Evolutionary conservation across 352 stramenopile genomes (phyloP), one percentile per base, ranked within the genome.

Genomic region (Globisporangium canariense): DNA sequence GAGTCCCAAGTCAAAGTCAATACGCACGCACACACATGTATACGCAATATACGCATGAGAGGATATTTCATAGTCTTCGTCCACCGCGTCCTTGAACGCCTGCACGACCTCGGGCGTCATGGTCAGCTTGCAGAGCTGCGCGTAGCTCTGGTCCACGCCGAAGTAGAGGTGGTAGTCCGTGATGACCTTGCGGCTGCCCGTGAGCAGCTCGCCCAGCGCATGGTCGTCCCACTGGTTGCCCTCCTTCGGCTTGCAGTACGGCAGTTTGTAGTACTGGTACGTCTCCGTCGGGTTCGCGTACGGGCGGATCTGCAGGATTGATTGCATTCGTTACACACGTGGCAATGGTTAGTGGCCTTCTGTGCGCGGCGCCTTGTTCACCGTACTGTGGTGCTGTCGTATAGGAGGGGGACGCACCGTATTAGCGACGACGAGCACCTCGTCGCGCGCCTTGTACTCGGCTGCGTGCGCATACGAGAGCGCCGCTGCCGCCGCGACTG

Each of bases 231-330:
- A 90, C 64, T 96, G 79, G 30, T n/a, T n/a, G 40, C 77, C 74
- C 67, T 93, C 82, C 57, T 88, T 89, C 9, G 81, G 79, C 61
- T 93, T 88, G 73, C 97, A 99, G 82, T 97, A 99, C 30, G 97
- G 97, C 47, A 99, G 79, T 53, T 93, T 98, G 79, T 99, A 99
- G 79, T 99, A 99, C 72, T 97, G 89, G 75, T 99, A 99, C 56
- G 96, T 99, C 75, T 99, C 97, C 3, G 92, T 98, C 22, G 96
- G 97, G 78, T 99, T 99, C 53, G 97, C 98, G 65, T 98, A 99
- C 38, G 97, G 96, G 18, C 95, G 96, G 53, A 89, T 74, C 76
- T 88, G 51, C 14, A 50, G 7, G 32, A 36, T 36, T 36, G 4
- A 36, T 36, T 5, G 9, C 18, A 13, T 22, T 18, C n/a, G 45